Evolutionary conservation across 352 stramenopile genomes (phyloP).

Genomic region (Globisporangium paroecandrum): DNA sequence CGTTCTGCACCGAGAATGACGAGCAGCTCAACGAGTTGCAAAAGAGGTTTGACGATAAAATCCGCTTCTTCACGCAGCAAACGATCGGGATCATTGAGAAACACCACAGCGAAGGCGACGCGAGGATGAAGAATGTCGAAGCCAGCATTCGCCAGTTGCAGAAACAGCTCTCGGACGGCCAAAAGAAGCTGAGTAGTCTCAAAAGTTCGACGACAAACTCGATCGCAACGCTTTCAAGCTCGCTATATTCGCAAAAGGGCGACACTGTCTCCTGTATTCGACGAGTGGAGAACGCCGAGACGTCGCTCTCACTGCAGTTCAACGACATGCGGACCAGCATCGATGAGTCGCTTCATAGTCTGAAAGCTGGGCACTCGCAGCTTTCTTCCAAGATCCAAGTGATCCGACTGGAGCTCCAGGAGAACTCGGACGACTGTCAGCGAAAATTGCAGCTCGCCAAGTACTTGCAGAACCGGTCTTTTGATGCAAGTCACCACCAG

Average conservation of each 20-base stretch:
- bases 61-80: conserved; percentile 29
- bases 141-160: conserved; percentile 25
- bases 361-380: conserved; percentile 30
- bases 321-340: conserved; percentile 16
- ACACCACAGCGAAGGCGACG: conserved; percentile 23
- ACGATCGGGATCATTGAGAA: conserved; percentile 21
- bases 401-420: conserved; percentile 37
- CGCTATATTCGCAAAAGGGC: conserved; percentile 15
- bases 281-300: conserved; percentile 28
- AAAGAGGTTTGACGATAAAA: conserved; percentile 30
- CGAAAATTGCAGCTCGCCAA: conserved; percentile 30
- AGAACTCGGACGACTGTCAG: conserved; percentile 25
- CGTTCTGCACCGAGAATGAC: conserved; percentile 22
- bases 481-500: background rate
- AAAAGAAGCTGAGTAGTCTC: conserved; percentile 22
- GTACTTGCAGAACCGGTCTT: background rate
- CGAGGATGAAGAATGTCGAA: conserved; percentile 17
- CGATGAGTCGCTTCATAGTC: conserved; percentile 24
- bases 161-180: conserved; percentile 22
- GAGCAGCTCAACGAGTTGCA: conserved; percentile 27
- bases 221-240: conserved; percentile 4
- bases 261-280: conserved; percentile 23
- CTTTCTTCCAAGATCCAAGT: conserved; percentile 43
- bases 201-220: conserved; percentile 21
- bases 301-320: conserved; percentile 21